Evolutionary conservation across 1,139 yeast genomes (phyloP).

Genomic region (Kodamaea ohmeri): DNA sequence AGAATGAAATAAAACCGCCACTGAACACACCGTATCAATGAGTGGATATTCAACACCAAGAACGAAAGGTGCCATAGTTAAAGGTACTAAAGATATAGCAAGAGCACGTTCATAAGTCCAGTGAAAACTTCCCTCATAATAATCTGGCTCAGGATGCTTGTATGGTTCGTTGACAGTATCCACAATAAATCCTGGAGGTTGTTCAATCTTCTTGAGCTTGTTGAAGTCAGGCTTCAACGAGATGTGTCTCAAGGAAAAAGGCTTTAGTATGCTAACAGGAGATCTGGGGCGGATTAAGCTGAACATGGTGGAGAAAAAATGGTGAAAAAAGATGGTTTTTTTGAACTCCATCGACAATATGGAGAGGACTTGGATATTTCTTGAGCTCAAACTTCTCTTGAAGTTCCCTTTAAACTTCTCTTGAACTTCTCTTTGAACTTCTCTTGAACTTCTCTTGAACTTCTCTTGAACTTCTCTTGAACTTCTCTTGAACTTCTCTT

Average conservation of each 20-base stretch:
- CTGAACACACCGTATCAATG: conserved; percentile 65
- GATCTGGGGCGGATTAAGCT: conserved; percentile 1
- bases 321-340: too few species aligned
- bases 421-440: too few species aligned
- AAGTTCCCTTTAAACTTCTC: too few species aligned
- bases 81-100: conserved; percentile 70
- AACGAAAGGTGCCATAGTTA: conserved; percentile 68
- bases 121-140: conserved; percentile 79
- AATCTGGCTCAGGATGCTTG: conserved; percentile 57
- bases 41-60: conserved; percentile 66
- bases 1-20: conserved; percentile 66
- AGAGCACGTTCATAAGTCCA: conserved; percentile 81
- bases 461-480: too few species aligned
- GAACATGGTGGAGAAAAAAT: conserved; percentile 2
- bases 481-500: too few species aligned
- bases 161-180: conserved; percentile 85
- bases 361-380: too few species aligned
- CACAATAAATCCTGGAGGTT: conserved; percentile 66
- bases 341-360: too few species aligned
- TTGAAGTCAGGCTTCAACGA: conserved; percentile 47
- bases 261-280: conserved; percentile 2
- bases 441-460: too few species aligned
- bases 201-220: conserved; percentile 49
- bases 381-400: too few species aligned
- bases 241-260: conserved; percentile 7